Evolutionary conservation across 2,329 filamentous ascomycete genomes (phyloP).

Genomic region (Macrophomina tecta): DNA sequence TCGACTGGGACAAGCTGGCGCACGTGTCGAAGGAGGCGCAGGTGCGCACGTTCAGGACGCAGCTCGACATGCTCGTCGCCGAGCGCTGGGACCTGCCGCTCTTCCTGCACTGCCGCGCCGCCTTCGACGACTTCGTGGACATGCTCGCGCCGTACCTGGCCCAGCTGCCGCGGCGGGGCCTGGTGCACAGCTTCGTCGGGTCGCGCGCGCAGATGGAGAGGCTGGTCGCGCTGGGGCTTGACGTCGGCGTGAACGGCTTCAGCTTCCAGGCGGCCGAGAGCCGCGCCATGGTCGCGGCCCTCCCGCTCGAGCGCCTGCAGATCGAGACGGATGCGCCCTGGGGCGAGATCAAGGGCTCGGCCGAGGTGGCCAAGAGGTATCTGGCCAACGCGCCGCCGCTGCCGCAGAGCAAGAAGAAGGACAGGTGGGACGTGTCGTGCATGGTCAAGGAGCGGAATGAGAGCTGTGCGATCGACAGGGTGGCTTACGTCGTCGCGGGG

Average conservation of each 20-base stretch:
- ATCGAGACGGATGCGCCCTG: constrained; percentile 59
- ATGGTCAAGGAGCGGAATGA: constrained; percentile 62
- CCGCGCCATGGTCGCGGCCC: constrained; percentile 50
- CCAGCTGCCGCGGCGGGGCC: constrained; percentile 31
- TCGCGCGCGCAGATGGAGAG: constrained; percentile 48
- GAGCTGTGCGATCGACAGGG: constrained; percentile 56
- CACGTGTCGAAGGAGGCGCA: too few species aligned
- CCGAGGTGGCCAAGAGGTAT: constrained; percentile 50
- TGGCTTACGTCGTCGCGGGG: constrained; percentile 57
- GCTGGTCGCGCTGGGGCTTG: constrained; percentile 48
- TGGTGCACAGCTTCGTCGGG: constrained; percentile 52
- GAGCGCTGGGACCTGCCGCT: too few species aligned
- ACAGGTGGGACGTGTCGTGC: constrained; percentile 53
- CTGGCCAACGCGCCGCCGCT: constrained; percentile 47
- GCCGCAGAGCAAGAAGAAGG: constrained; percentile 55
- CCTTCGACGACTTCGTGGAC: too few species aligned
- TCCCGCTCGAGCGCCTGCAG: constrained; percentile 52
- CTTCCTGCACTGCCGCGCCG: too few species aligned
- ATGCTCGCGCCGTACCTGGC: too few species aligned
- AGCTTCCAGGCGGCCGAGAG: constrained; percentile 50
- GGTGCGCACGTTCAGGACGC: too few species aligned
- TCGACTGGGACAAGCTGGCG: too few species aligned
- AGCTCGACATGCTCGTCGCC: too few species aligned
- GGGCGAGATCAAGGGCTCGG: constrained; percentile 49
- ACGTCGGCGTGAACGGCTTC: constrained; percentile 58